phyloP scores from a whole-genome alignment of 805 yeast genomes.

The Saccharomyces paradoxus region DNA sequence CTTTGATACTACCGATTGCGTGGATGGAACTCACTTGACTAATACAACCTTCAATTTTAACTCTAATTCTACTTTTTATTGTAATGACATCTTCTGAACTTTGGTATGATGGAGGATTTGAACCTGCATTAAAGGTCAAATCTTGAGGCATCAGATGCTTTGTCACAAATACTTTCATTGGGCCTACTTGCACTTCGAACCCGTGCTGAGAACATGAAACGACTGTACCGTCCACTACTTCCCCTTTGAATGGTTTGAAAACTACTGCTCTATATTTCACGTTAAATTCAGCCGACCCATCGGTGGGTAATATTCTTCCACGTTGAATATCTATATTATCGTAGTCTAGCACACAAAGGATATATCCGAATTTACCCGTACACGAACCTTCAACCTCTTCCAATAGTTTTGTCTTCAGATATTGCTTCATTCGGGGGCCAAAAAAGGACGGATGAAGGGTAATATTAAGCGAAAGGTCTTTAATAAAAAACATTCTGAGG shows the following conservation, averaged over 20 bases:
- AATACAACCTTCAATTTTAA: slow-evolving; percentile 93
- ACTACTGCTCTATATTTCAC: slow-evolving; percentile 95
- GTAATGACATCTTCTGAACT: slow-evolving; percentile 91
- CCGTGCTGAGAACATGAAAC: slow-evolving; percentile 92
- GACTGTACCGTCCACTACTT: slow-evolving; percentile 94
- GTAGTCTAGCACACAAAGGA: slow-evolving; percentile 90
- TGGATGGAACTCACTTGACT: slow-evolving; percentile 95
- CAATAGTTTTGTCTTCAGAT: slow-evolving; percentile 75
- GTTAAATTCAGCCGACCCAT: slow-evolving; percentile 92
- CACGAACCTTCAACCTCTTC: slow-evolving; percentile 98
- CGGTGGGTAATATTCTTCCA: slow-evolving; percentile 83
- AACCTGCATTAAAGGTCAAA: slow-evolving; percentile 86
- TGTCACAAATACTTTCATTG: slow-evolving; percentile 86
- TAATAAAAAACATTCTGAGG: slow-evolving; percentile 40
- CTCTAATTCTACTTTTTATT: slow-evolving; percentile 87
- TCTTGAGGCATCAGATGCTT: slow-evolving; percentile 92
- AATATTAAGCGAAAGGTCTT: slow-evolving; percentile 83
- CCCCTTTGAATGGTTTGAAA: slow-evolving; percentile 98
- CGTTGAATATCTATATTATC: slow-evolving; percentile 92
- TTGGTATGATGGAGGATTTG: slow-evolving; percentile 97
- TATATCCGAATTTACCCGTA: slow-evolving; percentile 97
- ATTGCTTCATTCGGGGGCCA: slow-evolving; percentile 96
- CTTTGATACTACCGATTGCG: slow-evolving; percentile 96
- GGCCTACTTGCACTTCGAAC: slow-evolving; percentile 96
- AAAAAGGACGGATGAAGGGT: slow-evolving; percentile 95